Conservation (phyloP, 2,329 filamentous ascomycete species). For the Aspergillus sp. region DNA sequence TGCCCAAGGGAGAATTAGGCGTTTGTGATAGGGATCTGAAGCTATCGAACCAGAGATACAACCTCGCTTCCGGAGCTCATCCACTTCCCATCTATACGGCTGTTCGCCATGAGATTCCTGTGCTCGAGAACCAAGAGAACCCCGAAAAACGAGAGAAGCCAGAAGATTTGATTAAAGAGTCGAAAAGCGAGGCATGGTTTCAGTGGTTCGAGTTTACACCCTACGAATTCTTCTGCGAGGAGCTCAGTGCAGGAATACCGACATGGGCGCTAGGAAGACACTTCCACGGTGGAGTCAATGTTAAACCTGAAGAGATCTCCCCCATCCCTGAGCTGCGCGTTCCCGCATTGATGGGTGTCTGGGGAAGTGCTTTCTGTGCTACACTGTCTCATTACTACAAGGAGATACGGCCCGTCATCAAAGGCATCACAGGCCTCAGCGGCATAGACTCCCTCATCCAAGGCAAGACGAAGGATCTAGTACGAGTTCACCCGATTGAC, state of each 20-base stretch:
- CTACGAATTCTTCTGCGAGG: constrained; percentile 94
- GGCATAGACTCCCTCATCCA: constrained; percentile 80
- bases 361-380: constrained; percentile 94
- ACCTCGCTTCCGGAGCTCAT: constrained; percentile 73
- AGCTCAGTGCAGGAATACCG: constrained; percentile 86
- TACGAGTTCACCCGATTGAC: constrained; percentile 92
- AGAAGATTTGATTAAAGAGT: constrained; percentile 47
- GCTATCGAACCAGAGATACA: constrained; percentile 79
- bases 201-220: constrained; percentile 98
- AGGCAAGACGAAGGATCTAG: constrained; percentile 77
- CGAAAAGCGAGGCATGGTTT: constrained; percentile 76
- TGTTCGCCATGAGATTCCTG: constrained; percentile 90
- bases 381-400: constrained; percentile 95
- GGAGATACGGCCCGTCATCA: constrained; percentile 81
- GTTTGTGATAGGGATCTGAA: constrained; percentile 81
- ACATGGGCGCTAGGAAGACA: constrained; percentile 88
- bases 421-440: constrained; percentile 71
- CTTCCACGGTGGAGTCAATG: constrained; percentile 71
- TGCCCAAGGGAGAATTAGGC: constrained; percentile 80
- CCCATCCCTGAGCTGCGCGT: constrained; percentile 82
- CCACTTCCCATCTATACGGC: constrained; percentile 95
- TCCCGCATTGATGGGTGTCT: constrained; percentile 87
- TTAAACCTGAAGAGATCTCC: constrained; percentile 63
- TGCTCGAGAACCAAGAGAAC: constrained; percentile 47
- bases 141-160: constrained; percentile 30